Conservation (phyloP, 441 rosid genomes). For the Eutrema salsugineum region DNA sequence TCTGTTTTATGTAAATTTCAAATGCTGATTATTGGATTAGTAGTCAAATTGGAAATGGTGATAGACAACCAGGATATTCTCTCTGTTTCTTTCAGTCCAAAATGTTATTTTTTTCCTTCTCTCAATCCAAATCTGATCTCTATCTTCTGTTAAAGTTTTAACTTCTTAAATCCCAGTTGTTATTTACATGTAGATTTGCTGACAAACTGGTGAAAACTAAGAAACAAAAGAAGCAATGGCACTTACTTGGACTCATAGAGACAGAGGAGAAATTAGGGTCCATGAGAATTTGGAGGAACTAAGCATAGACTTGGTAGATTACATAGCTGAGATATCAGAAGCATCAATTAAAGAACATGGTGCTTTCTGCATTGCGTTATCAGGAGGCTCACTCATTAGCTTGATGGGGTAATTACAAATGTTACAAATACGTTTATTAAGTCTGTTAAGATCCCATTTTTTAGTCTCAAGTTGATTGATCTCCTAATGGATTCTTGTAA, state of each 20-base stretch:
- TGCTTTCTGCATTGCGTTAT: conserved; percentile 74
- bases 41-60: conserved; percentile 33
- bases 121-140: conserved; percentile 1
- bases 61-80: conserved; percentile 1
- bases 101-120: background rate
- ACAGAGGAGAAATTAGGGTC: conserved; percentile 71
- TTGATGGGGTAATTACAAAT: conserved; percentile 54
- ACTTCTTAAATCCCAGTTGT: conserved; percentile 11
- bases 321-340: conserved; percentile 81
- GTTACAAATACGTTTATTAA: background rate
- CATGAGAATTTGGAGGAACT: conserved; percentile 77
- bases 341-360: conserved; percentile 84
- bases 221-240: conserved; percentile 40
- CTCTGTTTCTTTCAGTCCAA: background rate
- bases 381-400: conserved; percentile 84
- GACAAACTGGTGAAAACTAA: background rate
- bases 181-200: conserved; percentile 17
- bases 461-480: background rate
- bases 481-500: conserved; percentile 21
- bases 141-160: background rate
- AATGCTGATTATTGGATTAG: conserved; percentile 1
- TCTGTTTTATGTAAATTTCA: background rate
- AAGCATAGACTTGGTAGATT: conserved; percentile 75
- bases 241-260: conserved; percentile 46
- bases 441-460: background rate